A percentile compares a stretch with the other conserved stretches of the same genome.
Conservation (phyloP, 495 filamentous ascomycete species). For the Neurospora sp. region DNA sequence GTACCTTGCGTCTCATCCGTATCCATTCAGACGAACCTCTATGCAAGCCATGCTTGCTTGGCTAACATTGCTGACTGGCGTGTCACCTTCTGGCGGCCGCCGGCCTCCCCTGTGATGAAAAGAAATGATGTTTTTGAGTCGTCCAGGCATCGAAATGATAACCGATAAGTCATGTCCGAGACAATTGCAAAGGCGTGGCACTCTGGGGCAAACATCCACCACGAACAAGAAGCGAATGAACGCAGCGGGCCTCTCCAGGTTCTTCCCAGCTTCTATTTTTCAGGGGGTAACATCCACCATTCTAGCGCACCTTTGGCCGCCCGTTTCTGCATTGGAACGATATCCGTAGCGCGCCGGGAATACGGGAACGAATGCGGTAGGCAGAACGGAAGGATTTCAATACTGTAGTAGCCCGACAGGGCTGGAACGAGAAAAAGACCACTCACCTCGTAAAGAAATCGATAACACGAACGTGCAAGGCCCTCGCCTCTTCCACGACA, state of each 20-base stretch:
- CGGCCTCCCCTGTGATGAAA: neutral
- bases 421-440: neutral
- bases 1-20: neutral
- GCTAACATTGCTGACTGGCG: neutral
- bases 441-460: neutral
- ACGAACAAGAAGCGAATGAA: neutral
- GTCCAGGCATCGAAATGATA: neutral
- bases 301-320: neutral
- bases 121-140: neutral
- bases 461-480: neutral
- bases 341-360: neutral
- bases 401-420: neutral
- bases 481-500: neutral
- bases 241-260: neutral
- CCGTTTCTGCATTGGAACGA: neutral
- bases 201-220: neutral
- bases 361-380: neutral
- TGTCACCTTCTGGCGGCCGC: neutral
- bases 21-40: neutral
- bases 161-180: neutral
- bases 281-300: neutral
- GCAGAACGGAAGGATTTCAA: neutral
- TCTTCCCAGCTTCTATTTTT: neutral
- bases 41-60: neutral
- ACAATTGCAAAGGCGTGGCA: neutral